Evolutionary conservation across 805 yeast species (phyloP).

Genomic region (Saccharomycodes ludwigii): DNA sequence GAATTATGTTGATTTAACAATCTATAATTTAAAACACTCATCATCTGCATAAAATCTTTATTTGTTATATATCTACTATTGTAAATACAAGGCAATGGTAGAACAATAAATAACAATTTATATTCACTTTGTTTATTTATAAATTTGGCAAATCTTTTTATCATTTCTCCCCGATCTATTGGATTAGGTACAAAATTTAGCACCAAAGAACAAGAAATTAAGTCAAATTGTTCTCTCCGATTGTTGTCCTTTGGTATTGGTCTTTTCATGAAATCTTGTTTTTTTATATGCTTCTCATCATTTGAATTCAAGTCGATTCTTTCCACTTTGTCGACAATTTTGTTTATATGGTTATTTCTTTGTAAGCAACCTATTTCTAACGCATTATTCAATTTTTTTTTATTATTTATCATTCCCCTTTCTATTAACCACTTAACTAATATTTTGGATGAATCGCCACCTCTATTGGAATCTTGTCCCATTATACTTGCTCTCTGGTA

Average conservation of each 20-base stretch:
- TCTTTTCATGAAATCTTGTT: constrained; percentile 79
- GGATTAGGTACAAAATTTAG: constrained; percentile 79
- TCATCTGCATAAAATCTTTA: constrained; percentile 31
- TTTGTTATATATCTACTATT: constrained; percentile 69
- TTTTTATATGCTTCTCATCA: constrained; percentile 46
- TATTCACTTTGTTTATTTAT: constrained; percentile 24
- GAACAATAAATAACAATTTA: constrained; percentile 54
- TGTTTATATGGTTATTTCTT: constrained; percentile 54
- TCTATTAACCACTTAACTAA: constrained; percentile 60
- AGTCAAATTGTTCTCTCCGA: constrained; percentile 35
- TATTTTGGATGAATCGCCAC: constrained; percentile 85
- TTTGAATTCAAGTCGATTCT: constrained; percentile 78
- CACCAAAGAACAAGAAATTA: constrained; percentile 77
- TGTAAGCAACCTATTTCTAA: constrained; percentile 80
- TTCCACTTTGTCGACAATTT: constrained; percentile 37
- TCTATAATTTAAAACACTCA: constrained; percentile 49
- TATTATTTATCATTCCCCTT: not conserved
- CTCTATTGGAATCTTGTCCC: constrained; percentile 69
- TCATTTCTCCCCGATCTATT: constrained; percentile 64
- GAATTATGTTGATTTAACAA: constrained; percentile 41
- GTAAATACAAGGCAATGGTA: constrained; percentile 76
- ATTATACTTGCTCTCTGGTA: constrained; percentile 79
- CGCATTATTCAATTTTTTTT: constrained; percentile 23
- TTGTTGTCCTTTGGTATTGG: constrained; percentile 37
- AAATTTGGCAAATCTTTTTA: constrained; percentile 44